These are phyloP conservation scores for Aspergillus sp. DNA, from an alignment of 2,329 filamentous ascomycete genomes.

Conservation along the genomic window DNA sequence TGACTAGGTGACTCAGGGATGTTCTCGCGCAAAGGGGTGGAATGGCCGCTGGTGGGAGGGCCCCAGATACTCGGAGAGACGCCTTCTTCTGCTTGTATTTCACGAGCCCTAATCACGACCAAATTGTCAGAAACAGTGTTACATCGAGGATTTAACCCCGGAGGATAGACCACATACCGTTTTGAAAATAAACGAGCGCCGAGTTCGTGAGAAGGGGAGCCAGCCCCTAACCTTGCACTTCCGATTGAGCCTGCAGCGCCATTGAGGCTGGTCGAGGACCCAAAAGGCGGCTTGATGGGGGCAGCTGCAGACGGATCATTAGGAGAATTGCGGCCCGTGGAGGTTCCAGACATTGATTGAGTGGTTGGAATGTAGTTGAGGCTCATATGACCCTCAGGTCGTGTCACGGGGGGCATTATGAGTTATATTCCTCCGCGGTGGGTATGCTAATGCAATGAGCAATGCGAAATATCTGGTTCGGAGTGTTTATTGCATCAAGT, in stretches of 20 bases:
- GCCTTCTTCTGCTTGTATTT: slow-evolving; percentile 96
- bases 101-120: slow-evolving; percentile 69
- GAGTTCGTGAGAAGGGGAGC: slow-evolving; percentile 94
- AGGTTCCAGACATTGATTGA: slow-evolving; percentile 76
- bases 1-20: slow-evolving; percentile 93
- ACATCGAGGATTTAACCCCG: background rate
- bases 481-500: slow-evolving; percentile 9
- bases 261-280: slow-evolving; percentile 66
- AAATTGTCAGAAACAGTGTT: slow-evolving; percentile 16
- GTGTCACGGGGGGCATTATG: slow-evolving; percentile 86
- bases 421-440: slow-evolving; percentile 60
- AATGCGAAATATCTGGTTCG: slow-evolving; percentile 6
- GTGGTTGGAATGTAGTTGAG: slow-evolving; percentile 76
- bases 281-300: slow-evolving; percentile 73
- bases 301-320: slow-evolving; percentile 71
- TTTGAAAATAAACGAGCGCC: slow-evolving; percentile 84
- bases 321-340: slow-evolving; percentile 78
- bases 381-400: slow-evolving; percentile 81
- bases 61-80: slow-evolving; percentile 83
- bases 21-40: slow-evolving; percentile 92
- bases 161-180: slow-evolving; percentile 65
- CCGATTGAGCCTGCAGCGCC: slow-evolving; percentile 55
- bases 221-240: slow-evolving; percentile 76
- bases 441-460: slow-evolving; percentile 18
- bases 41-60: slow-evolving; percentile 93